These are phyloP conservation scores for Nicotiana knightiana DNA, from an alignment of 257 asterid species.

Conservation along the genomic window DNA sequence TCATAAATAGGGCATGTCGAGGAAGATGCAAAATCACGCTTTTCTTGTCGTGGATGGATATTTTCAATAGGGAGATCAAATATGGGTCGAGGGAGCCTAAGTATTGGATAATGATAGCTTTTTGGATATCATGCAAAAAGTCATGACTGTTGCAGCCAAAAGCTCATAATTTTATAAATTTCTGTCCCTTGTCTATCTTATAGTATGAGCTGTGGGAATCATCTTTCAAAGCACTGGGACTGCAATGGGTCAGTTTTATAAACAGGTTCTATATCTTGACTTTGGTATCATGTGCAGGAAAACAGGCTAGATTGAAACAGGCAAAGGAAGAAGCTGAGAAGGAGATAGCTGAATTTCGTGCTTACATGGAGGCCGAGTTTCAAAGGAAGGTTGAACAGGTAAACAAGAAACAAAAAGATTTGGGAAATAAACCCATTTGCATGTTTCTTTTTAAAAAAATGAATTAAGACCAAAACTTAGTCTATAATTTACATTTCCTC, in stretches of 20 bases:
- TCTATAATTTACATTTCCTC: background rate
- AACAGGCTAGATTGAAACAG: constrained; percentile 79
- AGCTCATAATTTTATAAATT: background rate
- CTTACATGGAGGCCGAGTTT: constrained; percentile 86
- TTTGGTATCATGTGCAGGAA: constrained; percentile 42
- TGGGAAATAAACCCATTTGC: background rate
- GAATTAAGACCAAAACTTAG: background rate
- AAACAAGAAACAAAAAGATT: constrained; percentile 5
- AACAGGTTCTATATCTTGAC: background rate
- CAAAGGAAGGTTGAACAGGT: constrained; percentile 92
- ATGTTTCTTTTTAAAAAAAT: background rate
- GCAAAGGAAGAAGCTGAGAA: constrained; percentile 95
- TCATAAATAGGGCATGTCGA: background rate
- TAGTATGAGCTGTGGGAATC: background rate
- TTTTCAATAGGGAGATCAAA: background rate
- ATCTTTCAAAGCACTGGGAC: background rate
- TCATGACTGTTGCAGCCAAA: background rate
- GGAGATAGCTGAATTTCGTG: constrained; percentile 84
- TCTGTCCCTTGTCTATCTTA: background rate
- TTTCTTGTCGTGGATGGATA: background rate
- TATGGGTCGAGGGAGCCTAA: background rate
- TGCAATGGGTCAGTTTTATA: background rate
- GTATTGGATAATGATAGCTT: background rate
- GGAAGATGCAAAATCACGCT: background rate
- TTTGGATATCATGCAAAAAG: background rate